Base-by-base conservation (phyloP, 108 stramenopile genomes). In the Cylindrotheca fusiformis region DNA sequence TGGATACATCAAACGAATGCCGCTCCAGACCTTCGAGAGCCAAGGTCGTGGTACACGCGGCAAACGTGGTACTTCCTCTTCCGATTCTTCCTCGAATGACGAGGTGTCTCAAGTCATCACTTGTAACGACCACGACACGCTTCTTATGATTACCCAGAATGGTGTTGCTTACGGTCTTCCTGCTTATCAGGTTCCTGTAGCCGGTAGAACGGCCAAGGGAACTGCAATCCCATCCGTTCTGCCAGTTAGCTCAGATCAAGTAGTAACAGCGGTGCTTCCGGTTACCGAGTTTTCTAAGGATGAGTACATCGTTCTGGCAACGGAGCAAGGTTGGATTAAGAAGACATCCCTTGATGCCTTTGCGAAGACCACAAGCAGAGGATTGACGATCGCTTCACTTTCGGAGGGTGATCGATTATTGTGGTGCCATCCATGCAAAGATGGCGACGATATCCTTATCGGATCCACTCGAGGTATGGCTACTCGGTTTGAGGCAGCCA, bases 1-100 rank as follows among this genome's bases (percentile, higher is more conserved):
- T 48, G 96, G 97, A 20, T 97, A 98, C 75, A 93, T 98, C 62
- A 98, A 98, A 62, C 83, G 97, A 27, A 96, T 98, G 95, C 92
- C 95, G 26, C 67, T 97, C 18, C 83, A 86, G 44, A 88, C 89
- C 14, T 98, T 98, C 67, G 87, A 96, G 58, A 85, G 84, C 44
- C 97, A 97, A 60, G 80, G 76, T 57, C 81, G 88, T 53, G 93
- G 91, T 10, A 92, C 90, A 32, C 62, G 89, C 41, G 94, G 95
- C 21, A 94, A 81, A 66, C 84, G 63, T 65, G 93, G 89, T 22
- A 93, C 86, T 52, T 88, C 84, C 4, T 72, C 60, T 57, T 48
- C 65, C 3, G 69, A 36, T 1, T 64, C 75, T 21, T 69, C 84
- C 4, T 63, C 59, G 31, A 87, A 91, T 53, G 84, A 87, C 58